These are phyloP conservation scores for Rhizopus arrhizus DNA, from an alignment of 371 early-diverging fungal genomes.

Conservation along the genomic window DNA sequence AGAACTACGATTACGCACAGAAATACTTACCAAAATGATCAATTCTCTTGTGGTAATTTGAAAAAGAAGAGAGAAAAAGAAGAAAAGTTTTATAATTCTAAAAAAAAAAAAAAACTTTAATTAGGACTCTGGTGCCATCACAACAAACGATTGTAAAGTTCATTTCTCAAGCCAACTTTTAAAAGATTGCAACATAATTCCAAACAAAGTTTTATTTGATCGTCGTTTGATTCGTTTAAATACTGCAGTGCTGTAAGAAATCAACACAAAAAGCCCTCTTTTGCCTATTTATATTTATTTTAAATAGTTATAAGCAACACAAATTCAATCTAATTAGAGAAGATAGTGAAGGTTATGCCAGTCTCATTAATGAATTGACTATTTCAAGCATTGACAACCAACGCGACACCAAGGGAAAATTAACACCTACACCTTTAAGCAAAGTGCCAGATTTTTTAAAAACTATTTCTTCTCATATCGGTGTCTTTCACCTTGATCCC, in stretches of 20 bases:
- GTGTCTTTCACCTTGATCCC: slow-evolving; percentile 87
- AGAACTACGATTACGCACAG: slow-evolving; percentile 11
- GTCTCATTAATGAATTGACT: slow-evolving; percentile 71
- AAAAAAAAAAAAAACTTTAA: neutral
- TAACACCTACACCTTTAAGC: slow-evolving; percentile 36
- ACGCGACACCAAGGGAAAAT: slow-evolving; percentile 31
- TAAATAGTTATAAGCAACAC: slow-evolving; percentile 77
- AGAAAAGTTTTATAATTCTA: neutral
- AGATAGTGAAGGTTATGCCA: slow-evolving; percentile 86
- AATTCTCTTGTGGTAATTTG: slow-evolving; percentile 34
- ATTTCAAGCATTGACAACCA: slow-evolving; percentile 39
- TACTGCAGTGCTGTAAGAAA: slow-evolving; percentile 62
- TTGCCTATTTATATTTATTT: neutral
- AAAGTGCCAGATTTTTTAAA: slow-evolving; percentile 42
- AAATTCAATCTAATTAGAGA: slow-evolving; percentile 91
- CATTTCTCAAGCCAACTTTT: slow-evolving; percentile 49
- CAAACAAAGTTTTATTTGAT: slow-evolving; percentile 48
- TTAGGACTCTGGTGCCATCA: slow-evolving; percentile 23
- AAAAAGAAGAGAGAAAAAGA: neutral
- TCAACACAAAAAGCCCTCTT: neutral
- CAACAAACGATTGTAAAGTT: slow-evolving; percentile 33
- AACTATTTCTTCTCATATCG: slow-evolving; percentile 58
- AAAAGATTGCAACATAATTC: slow-evolving; percentile 55
- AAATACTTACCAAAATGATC: slow-evolving; percentile 36
- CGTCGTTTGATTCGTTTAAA: slow-evolving; percentile 67